Conservation (phyloP, 805 yeast species). For the Zygosaccharomyces rouxii region DNA sequence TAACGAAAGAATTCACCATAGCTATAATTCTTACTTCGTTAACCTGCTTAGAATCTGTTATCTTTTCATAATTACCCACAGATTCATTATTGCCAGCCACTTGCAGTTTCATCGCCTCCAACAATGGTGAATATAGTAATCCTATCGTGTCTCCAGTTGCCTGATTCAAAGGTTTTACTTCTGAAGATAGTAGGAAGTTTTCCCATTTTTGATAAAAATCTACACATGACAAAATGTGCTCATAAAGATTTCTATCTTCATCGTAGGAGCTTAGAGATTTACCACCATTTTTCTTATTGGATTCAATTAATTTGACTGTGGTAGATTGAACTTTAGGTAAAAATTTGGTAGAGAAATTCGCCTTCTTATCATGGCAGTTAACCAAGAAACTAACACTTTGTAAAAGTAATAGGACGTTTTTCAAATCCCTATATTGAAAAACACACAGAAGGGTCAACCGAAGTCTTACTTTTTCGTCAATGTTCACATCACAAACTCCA, state of each 20-base stretch:
- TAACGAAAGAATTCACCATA: conserved; percentile 22
- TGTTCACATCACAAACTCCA: conserved; percentile 9
- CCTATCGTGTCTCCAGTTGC: background rate
- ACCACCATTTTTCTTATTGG: background rate
- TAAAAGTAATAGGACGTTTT: conserved; percentile 26
- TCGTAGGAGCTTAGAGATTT: conserved; percentile 14
- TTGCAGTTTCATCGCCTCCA: conserved; percentile 7
- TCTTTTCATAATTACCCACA: conserved; percentile 1
- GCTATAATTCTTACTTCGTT: conserved; percentile 22
- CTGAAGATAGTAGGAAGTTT: conserved; percentile 13
- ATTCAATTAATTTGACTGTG: conserved; percentile 15
- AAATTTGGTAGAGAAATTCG: conserved; percentile 30
- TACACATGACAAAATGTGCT: conserved; percentile 15
- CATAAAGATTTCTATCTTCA: conserved; percentile 16
- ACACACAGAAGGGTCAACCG: conserved; percentile 16
- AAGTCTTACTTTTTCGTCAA: conserved; percentile 15
- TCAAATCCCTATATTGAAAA: conserved; percentile 27
- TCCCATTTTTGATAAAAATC: conserved; percentile 27
- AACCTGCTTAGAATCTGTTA: conserved; percentile 3
- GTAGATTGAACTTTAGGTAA: conserved; percentile 29
- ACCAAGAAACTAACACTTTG: conserved; percentile 34
- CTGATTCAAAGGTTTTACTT: conserved; percentile 8
- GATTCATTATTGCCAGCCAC: background rate
- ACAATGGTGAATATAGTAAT: background rate
- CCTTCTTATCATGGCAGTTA: conserved; percentile 31